Evolutionary conservation across 305 asterid genomes (phyloP).

Genomic region (Solanum hybrid): DNA sequence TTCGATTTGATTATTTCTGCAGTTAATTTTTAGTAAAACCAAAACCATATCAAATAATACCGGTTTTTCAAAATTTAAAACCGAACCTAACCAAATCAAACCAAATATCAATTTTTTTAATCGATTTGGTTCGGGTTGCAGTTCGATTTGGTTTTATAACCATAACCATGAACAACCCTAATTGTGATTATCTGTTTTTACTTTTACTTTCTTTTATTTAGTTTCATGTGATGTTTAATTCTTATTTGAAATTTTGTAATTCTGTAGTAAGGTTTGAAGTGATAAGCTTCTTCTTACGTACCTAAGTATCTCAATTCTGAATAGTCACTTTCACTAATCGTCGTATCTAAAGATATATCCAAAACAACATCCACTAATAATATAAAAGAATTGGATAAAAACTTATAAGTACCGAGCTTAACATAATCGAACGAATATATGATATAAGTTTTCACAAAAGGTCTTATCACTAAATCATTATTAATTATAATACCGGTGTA

Average conservation of each 20-base stretch:
- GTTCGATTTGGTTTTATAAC: too few relatives aligned
- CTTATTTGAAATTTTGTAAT: neutral
- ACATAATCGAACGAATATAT: neutral
- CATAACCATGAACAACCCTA: too few relatives aligned
- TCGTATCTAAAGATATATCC: neutral
- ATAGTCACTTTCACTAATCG: neutral
- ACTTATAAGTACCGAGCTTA: neutral
- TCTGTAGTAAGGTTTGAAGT: neutral
- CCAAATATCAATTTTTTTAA: too few relatives aligned
- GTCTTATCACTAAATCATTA: neutral
- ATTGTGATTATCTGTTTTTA: too few relatives aligned
- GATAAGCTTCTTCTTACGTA: neutral
- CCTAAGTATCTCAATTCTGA: neutral
- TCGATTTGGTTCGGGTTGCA: fast-evolving
- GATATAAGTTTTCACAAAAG: neutral
- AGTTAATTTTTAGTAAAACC: too few relatives aligned
- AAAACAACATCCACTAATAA: neutral
- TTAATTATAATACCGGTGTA: too few relatives aligned
- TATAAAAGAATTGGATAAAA: neutral
- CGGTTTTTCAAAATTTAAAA: too few relatives aligned
- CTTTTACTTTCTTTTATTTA: too few relatives aligned
- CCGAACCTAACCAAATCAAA: too few relatives aligned
- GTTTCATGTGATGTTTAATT: neutral
- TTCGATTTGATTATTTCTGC: too few relatives aligned
- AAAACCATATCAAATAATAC: too few relatives aligned